These are phyloP conservation scores for Hemisphaericaspora nanyangensis DNA, from an alignment of 805 yeast genomes.

Conservation along the genomic window DNA sequence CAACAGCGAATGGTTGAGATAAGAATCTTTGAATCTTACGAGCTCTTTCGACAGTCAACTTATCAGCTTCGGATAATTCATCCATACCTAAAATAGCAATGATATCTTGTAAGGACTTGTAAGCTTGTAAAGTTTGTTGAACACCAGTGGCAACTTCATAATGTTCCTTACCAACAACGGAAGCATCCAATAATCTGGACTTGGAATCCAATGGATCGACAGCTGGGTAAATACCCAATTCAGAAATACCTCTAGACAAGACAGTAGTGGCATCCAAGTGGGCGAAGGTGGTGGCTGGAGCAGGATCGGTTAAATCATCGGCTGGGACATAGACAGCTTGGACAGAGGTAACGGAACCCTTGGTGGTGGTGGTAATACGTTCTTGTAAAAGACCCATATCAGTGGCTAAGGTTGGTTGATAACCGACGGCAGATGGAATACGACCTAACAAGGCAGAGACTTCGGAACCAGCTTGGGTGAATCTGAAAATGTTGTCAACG, in stretches of 20 bases:
- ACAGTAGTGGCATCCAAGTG: constrained; percentile 99
- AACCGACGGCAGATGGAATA: constrained; percentile 99
- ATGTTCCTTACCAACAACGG: constrained; percentile 99
- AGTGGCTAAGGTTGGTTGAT: constrained; percentile 99
- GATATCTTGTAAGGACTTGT: constrained; percentile 99
- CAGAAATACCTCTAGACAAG: constrained; percentile 99
- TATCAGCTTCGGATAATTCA: constrained; percentile 97
- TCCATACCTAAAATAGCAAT: constrained; percentile 99
- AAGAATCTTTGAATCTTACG: constrained; percentile 99
- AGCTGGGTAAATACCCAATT: constrained; percentile 99
- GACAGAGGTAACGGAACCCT: constrained; percentile 99
- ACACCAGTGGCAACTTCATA: constrained; percentile 91
- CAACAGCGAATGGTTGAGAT: constrained; percentile 99
- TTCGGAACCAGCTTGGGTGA: constrained; percentile 99
- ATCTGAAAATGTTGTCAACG: constrained; percentile 99
- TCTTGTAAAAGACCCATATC: constrained; percentile 99
- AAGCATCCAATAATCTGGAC: constrained; percentile 95
- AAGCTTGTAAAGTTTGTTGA: constrained; percentile 98
- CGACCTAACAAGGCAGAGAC: constrained; percentile 99
- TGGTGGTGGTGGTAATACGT: constrained; percentile 99
- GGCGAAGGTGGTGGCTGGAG: constrained; percentile 99
- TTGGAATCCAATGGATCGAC: constrained; percentile 99
- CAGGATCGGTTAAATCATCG: constrained; percentile 99
- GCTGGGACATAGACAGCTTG: constrained; percentile 99
- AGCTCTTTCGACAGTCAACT: constrained; percentile 99